Conservation (phyloP, 768 basidiomycete genomes). For the Psilocybe cyanescens region DNA sequence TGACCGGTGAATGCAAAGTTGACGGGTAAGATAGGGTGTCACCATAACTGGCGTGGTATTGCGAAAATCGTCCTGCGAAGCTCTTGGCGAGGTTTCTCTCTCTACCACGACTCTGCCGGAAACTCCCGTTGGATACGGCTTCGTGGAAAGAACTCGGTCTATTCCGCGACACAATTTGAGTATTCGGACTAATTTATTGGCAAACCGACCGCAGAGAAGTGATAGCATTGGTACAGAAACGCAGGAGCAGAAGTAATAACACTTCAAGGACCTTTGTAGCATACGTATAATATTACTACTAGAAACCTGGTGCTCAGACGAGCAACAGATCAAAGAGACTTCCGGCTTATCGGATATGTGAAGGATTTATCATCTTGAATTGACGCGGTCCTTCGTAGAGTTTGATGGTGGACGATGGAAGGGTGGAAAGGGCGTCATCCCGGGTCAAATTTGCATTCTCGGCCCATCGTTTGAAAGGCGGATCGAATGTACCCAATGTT, state of each 20-base stretch:
- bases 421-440: not conserved
- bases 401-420: not conserved
- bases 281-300: not conserved
- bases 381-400: not conserved
- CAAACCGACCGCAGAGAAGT: slow-evolving; percentile 4
- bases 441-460: not conserved
- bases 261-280: not conserved
- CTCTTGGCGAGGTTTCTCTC: slow-evolving; percentile 14
- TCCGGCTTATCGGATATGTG: no score
- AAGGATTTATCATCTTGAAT: not conserved
- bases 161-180: not conserved
- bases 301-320: not conserved
- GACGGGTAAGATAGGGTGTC: slow-evolving; percentile 12
- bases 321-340: no score
- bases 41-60: slow-evolving; percentile 20
- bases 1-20: not conserved
- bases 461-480: not conserved
- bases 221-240: not conserved
- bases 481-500: not conserved
- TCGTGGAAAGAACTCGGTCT: slow-evolving; percentile 1
- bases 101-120: slow-evolving; percentile 16
- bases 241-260: not conserved
- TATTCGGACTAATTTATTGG: slow-evolving; percentile 10
- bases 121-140: slow-evolving; percentile 6
- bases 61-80: slow-evolving; percentile 17